Conservation (phyloP, 1,284 basidiomycete species). For the Malassezia cuniculi region DNA sequence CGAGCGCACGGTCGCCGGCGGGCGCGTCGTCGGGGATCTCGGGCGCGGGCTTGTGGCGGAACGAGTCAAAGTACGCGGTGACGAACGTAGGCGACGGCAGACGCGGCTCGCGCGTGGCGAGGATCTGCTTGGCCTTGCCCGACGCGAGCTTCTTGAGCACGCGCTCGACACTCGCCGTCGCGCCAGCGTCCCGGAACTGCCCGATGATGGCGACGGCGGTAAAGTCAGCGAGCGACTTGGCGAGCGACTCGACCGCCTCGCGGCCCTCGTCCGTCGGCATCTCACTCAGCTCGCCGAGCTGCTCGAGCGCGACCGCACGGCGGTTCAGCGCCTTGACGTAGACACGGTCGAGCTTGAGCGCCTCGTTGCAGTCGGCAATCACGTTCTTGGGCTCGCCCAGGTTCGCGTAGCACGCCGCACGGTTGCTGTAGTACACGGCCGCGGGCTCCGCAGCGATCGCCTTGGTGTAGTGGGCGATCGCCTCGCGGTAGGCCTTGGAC, state of each 20-base stretch:
- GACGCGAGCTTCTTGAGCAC: conserved; percentile 73
- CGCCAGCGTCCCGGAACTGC: conserved; percentile 70
- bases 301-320: conserved; percentile 72
- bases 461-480: conserved; percentile 74
- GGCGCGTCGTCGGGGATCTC: conserved; percentile 62
- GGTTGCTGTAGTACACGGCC: conserved; percentile 91
- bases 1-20: conserved; percentile 69
- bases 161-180: conserved; percentile 73
- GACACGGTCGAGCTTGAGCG: conserved; percentile 66
- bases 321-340: conserved; percentile 95
- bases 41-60: conserved; percentile 67
- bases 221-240: conserved; percentile 54
- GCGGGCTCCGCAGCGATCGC: conserved; percentile 68
- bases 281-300: conserved; percentile 61
- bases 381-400: conserved; percentile 69
- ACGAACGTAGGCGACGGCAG: conserved; percentile 87
- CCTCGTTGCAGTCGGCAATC: conserved; percentile 78
- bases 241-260: conserved; percentile 24
- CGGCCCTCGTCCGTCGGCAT: conserved; percentile 47
- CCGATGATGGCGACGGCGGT: conserved; percentile 90
- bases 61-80: conserved; percentile 89
- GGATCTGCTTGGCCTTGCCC: conserved; percentile 60
- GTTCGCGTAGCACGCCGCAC: conserved; percentile 93
- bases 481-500: conserved; percentile 61
- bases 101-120: conserved; percentile 64